Conservation (phyloP, 345 rosid genomes). For the Hibiscus syriacus region DNA sequence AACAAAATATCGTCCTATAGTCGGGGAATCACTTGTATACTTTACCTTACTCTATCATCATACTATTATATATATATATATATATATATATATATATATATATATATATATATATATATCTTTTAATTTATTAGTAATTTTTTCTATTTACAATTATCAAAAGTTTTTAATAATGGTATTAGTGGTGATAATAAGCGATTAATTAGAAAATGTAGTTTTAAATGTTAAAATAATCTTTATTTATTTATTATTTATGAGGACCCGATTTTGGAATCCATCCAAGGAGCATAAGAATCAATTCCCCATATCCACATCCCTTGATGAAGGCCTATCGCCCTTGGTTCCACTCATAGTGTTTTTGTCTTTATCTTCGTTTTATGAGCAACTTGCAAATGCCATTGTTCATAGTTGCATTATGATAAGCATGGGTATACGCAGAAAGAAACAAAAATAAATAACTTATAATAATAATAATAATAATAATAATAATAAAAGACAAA, state of each 20-base stretch:
- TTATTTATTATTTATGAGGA: not conserved
- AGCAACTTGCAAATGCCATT: not conserved
- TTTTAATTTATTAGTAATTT: too few relatives aligned
- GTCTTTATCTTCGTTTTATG: not conserved
- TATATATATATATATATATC: too few relatives aligned
- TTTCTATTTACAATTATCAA: not conserved
- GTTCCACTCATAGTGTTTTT: slow-evolving; percentile 5
- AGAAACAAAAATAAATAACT: not conserved
- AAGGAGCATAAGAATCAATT: not conserved
- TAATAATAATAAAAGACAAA: not conserved
- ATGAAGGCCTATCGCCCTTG: slow-evolving; percentile 6
- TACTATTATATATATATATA: too few relatives aligned
- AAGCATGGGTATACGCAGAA: not conserved
- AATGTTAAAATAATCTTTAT: not conserved
- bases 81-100: too few relatives aligned
- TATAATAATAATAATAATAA: too few relatives aligned
- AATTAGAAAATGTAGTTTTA: not conserved
- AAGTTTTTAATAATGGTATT: not conserved
- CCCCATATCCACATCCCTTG: not conserved
- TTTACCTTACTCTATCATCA: too few relatives aligned
- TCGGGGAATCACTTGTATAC: too few relatives aligned
- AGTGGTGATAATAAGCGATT: not conserved
- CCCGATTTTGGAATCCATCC: not conserved
- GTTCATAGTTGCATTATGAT: not conserved
- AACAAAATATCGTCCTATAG: too few relatives aligned